Evolutionary conservation across 805 yeast species (phyloP).

Genomic region (Nakazawaea populi): DNA sequence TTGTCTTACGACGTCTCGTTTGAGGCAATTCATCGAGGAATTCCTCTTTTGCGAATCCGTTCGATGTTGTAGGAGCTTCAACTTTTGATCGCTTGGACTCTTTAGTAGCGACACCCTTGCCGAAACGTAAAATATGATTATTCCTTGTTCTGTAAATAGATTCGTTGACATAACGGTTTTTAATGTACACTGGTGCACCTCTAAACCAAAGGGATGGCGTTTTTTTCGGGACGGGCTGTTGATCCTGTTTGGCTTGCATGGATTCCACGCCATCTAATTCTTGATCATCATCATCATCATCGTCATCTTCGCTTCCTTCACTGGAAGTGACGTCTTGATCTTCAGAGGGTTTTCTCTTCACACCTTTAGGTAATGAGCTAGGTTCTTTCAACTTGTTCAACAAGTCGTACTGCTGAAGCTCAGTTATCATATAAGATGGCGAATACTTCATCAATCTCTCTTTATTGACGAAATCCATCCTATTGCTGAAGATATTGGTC

Average conservation of each 20-base stretch:
- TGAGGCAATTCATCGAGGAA: not conserved
- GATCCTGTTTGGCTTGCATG: constrained; percentile 9
- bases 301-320: constrained; percentile 24
- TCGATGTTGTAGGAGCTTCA: not conserved
- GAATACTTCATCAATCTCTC: constrained; percentile 8
- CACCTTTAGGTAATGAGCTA: not conserved
- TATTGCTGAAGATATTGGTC: not conserved
- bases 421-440: constrained; percentile 4
- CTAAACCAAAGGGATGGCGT: constrained; percentile 57
- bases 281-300: constrained; percentile 17
- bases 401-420: constrained; percentile 3
- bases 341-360: not conserved
- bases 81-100: not conserved
- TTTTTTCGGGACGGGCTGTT: not conserved
- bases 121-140: constrained; percentile 3
- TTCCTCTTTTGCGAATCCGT: too few species aligned
- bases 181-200: constrained; percentile 52
- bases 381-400: constrained; percentile 3
- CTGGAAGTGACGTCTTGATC: constrained; percentile 19
- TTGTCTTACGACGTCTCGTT: not conserved
- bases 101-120: not conserved
- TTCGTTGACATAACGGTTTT: constrained; percentile 29
- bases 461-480: constrained; percentile 5
- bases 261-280: constrained; percentile 13
- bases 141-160: constrained; percentile 2